A percentile compares a stretch with the other conserved stretches of the same genome.
Evolutionary conservation across 208 protist species (phyloP).

Genomic region (Acanthamoeba healyi): DNA sequence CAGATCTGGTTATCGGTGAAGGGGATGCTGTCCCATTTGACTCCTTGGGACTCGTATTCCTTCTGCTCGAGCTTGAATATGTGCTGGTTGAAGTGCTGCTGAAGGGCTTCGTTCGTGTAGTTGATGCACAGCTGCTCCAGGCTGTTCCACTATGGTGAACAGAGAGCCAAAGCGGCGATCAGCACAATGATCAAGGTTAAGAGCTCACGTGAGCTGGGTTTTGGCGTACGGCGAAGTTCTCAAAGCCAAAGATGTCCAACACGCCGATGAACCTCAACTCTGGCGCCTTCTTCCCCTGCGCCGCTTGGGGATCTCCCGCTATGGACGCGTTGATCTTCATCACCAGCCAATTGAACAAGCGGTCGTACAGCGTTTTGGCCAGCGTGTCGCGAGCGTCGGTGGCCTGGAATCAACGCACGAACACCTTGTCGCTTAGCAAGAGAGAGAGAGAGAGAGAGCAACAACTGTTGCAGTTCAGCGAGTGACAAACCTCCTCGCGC

Average conservation of each 20-base stretch:
- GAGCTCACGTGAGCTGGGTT: no score
- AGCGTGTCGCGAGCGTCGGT: constrained; percentile 89
- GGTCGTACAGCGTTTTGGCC: constrained; percentile 86
- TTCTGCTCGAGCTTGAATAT: constrained; percentile 96
- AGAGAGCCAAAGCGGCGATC: no score
- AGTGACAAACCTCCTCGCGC: background rate
- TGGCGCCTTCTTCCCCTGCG: no score
- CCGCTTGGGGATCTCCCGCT: no score
- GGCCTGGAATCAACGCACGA: no score
- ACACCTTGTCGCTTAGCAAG: no score
- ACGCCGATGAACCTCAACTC: constrained; percentile 90
- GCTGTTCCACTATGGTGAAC: constrained; percentile 92
- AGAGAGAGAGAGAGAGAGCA: no score
- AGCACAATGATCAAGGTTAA: no score
- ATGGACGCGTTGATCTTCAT: constrained; percentile 37
- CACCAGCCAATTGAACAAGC: constrained; percentile 85
- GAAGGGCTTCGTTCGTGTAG: constrained; percentile 97
- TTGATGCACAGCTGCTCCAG: constrained; percentile 99
- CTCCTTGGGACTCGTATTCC: constrained; percentile 80
- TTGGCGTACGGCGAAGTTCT: constrained; percentile 92
- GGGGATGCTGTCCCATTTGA: constrained; percentile 81
- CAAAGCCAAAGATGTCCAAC: constrained; percentile 96
- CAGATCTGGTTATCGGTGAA: constrained; percentile 85
- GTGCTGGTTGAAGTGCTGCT: constrained; percentile 98
- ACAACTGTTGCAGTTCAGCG: no score